Evolutionary conservation across 163 green algal species (phyloP).

Genomic region (Scenedesmus sp.): DNA sequence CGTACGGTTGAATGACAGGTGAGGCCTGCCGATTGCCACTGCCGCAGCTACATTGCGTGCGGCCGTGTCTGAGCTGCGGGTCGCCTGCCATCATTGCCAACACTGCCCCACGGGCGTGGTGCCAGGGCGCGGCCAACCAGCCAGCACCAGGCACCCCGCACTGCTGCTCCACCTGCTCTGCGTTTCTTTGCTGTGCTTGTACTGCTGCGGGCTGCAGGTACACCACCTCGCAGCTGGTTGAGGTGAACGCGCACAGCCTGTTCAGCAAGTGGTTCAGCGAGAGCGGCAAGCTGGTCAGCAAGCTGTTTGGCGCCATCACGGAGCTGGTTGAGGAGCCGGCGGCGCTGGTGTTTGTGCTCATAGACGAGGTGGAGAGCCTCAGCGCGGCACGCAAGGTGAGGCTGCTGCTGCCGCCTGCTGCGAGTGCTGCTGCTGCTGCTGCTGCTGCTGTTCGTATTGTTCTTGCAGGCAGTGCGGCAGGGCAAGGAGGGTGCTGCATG

Average conservation of each 20-base stretch:
- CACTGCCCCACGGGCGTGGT: no score
- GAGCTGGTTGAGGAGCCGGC: conserved; percentile 91
- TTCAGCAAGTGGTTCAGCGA: conserved; percentile 96
- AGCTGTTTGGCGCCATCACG: conserved; percentile 92
- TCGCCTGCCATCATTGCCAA: no score
- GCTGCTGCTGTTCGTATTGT: no score
- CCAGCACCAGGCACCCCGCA: no score
- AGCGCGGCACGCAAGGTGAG: conserved; percentile 74
- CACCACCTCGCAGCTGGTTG: conserved; percentile 82
- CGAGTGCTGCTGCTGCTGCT: not conserved
- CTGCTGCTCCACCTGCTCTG: no score
- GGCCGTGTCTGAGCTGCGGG: no score
- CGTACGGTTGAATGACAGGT: conserved; percentile 82
- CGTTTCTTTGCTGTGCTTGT: not conserved
- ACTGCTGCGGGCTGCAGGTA: conserved; percentile 84
- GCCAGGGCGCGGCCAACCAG: no score
- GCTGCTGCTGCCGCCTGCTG: not conserved
- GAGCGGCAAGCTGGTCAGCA: conserved; percentile 72
- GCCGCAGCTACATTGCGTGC: not conserved
- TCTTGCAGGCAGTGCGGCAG: not conserved
- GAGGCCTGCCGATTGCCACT: not conserved
- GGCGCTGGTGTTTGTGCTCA: conserved; percentile 95
- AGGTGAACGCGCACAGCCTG: conserved; percentile 97
- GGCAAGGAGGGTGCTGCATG: no score
- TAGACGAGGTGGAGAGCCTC: conserved; percentile 93